These are phyloP conservation scores for Colletotrichum nymphaeae DNA, from an alignment of 2,329 filamentous ascomycete species.

Conservation along the genomic window DNA sequence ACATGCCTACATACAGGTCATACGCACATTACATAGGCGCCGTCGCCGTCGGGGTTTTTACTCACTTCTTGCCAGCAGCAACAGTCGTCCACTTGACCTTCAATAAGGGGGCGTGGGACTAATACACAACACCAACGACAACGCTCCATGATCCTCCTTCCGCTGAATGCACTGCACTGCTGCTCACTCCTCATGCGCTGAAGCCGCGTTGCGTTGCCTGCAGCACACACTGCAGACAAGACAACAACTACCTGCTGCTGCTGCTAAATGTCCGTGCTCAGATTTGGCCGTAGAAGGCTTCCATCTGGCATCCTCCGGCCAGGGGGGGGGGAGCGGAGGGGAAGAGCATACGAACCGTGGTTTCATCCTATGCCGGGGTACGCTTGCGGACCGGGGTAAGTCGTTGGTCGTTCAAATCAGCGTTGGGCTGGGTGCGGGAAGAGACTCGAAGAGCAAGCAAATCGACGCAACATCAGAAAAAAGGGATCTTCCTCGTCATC, in stretches of 20 bases:
- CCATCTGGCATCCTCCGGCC: conserved; percentile 22
- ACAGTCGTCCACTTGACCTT: background rate
- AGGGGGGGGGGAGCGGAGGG: conserved; percentile 15
- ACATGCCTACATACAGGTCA: background rate
- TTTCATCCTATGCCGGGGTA: conserved; percentile 35
- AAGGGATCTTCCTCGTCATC: conserved; percentile 22
- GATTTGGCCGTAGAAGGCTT: conserved; percentile 34
- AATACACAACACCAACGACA: background rate
- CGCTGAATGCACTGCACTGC: conserved; percentile 11
- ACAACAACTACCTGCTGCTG: background rate
- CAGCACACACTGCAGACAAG: background rate
- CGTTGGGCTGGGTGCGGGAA: background rate
- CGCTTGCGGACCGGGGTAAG: background rate
- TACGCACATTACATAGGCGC: background rate
- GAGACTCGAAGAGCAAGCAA: conserved; percentile 20
- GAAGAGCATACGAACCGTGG: conserved; percentile 14
- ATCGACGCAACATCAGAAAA: background rate
- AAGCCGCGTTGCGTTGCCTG: conserved; percentile 1
- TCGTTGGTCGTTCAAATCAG: background rate
- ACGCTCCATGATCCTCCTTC: background rate
- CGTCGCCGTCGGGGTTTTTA: background rate
- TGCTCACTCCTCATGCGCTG: background rate
- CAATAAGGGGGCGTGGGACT: background rate
- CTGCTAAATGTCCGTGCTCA: conserved; percentile 35
- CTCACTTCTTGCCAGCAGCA: conserved; percentile 4